Base-by-base conservation (phyloP, 1,284 basidiomycete species). In the Ganoderma meredithae region DNA sequence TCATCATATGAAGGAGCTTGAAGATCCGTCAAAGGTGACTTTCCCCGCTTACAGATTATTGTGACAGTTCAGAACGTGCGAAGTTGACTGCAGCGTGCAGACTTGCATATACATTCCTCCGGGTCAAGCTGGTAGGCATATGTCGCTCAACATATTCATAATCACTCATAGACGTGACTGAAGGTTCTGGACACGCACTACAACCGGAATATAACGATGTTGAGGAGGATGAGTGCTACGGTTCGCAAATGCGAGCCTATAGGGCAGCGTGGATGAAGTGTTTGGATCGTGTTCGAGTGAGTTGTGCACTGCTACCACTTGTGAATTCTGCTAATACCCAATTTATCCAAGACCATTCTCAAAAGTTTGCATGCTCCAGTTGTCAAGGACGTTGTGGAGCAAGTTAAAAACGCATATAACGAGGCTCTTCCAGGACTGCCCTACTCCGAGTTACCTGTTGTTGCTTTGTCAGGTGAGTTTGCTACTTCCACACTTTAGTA, bases 371-470 rank as follows among this genome's bases (percentile, higher is more conserved):
- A 81, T 56, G 68, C 71, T 2, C 77, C 79, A 1, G 56, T 77
- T 1, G 76, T 77, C 1, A 47, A 69, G 1, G 68, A 76, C 19
- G 73, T 81, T 6, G 71, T 72, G 0, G 40, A 67, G 2, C 66
- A 73, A 55, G 72, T 81, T 15, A 64, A 65, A 5, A 59, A 68
- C 7, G 78, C 81, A 22, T 77, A 81, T 52, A 65, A 70, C 1
- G 70, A 77, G 47, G 65, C 74, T 13, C 73, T 81, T 0, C 79
- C 91, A 82, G 72, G 86, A 69, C 70, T 85, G 82, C 91, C 91
- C 85, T 71, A 85, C 75, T 66, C 84, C 79, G 81, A 90, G 87
- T 75, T 93, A 82, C 86, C 89, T 82, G 79, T 90, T 82, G 62
- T 89, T 77, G 77, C 85, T 1, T 79, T 93, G 52, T 66, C 64